Evolutionary conservation across 2,329 filamentous ascomycete genomes (phyloP).

Genomic region (Trichophyton schoenleinii): DNA sequence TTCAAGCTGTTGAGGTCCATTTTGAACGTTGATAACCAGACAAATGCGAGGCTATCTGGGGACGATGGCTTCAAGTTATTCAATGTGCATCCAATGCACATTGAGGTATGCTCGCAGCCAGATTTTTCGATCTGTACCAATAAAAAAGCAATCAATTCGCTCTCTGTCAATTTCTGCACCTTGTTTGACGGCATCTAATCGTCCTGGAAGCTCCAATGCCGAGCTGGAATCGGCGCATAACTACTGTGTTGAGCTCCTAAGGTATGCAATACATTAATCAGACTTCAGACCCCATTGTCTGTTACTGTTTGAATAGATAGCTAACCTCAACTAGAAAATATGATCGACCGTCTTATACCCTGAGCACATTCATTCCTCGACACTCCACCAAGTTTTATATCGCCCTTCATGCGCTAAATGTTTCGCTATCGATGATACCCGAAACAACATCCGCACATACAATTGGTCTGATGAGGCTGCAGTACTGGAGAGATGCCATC

Average conservation of each 20-base stretch:
- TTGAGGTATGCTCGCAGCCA: neutral
- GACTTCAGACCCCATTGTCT: neutral
- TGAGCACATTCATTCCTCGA: constrained; percentile 70
- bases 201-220: constrained; percentile 19
- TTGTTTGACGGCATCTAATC: neutral
- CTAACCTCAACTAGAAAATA: constrained; percentile 49
- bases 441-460: constrained; percentile 80
- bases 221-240: constrained; percentile 43
- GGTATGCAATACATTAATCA: constrained; percentile 25
- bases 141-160: neutral
- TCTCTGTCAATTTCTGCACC: neutral
- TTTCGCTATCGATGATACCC: constrained; percentile 80
- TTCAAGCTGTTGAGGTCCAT: neutral
- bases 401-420: constrained; percentile 80
- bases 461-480: constrained; percentile 76
- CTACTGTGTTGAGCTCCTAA: constrained; percentile 49
- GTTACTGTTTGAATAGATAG: neutral
- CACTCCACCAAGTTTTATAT: constrained; percentile 71
- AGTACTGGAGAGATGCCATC: constrained; percentile 87
- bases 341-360: constrained; percentile 76
- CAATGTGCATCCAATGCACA: neutral
- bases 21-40: neutral
- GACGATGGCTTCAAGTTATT: neutral
- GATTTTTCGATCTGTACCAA: neutral
- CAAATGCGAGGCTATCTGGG: neutral